Base-by-base conservation (phyloP, 2,329 filamentous ascomycete species). In the Aspergillus phoenicis region DNA sequence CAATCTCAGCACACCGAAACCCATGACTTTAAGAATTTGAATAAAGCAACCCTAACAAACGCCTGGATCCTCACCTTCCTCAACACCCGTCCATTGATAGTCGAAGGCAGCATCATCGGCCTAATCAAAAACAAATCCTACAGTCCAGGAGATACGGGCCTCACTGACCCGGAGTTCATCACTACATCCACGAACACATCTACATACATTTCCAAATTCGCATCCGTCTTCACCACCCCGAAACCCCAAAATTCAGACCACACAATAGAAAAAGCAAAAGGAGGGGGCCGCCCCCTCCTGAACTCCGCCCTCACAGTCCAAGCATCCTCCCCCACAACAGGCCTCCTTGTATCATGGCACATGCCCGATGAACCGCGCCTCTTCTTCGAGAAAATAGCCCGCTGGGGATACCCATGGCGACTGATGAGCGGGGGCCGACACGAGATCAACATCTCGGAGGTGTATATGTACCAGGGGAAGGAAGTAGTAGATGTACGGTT, bases 381-480 rank as follows among this genome's bases (percentile, higher is more conserved):
- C 5, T 70, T 73, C 56, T 73, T 72, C 38, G 71, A 73, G 47
- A 62, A 38, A 41, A 66, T 71, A 43, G 59, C 69, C 0, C 57
- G 56, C 0, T 73, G 69, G 70, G 71, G 71, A 8, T 74, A 73
- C 62, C 70, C 70, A 8, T 73, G 67, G 66, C 71, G 65, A 20
- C 43, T 66, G 55, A 70, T 65, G 70, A 66, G 66, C 2, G 66
- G 68, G 1, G 66, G 71, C 4, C 57, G 69, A 17, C 66, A 69
- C 61, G 70, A 72, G 13, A n/a, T 49, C 0, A 30, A 8, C 8
- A 28, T 49, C 7, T 49, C 45, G 3, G 11, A 8, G 4, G 13
- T 49, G 2, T 49, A 49, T n/a, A 22, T 54, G 1, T 59, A 57
- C n/a, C 26, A 30, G 3, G 22, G 47, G 1, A 62, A 56, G 0